Evolutionary conservation across 2,329 filamentous ascomycete species (phyloP).

Genomic region (Claviceps capensis): DNA sequence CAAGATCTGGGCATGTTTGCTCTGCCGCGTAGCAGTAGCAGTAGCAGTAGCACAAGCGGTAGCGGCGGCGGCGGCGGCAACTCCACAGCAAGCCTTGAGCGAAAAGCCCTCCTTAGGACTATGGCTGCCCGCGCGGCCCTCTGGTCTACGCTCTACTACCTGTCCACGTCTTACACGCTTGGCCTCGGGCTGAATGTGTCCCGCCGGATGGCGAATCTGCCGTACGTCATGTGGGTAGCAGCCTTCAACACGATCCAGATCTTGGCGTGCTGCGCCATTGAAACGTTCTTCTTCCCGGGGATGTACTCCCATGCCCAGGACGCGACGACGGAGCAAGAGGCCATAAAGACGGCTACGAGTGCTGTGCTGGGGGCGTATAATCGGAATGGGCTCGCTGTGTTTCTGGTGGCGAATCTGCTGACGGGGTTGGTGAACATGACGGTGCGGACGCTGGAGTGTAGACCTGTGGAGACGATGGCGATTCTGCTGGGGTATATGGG

Average conservation of each 20-base stretch:
- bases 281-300: constrained; percentile 64
- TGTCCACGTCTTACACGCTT: constrained; percentile 53
- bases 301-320: constrained; percentile 44
- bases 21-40: constrained; percentile 45
- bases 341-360: constrained; percentile 60
- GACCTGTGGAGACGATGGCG: constrained; percentile 50
- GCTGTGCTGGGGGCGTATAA: constrained; percentile 74
- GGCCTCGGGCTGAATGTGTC: constrained; percentile 69
- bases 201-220: constrained; percentile 78
- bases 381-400: constrained; percentile 72
- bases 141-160: constrained; percentile 58
- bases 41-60: constrained; percentile 23
- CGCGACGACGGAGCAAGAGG: constrained; percentile 45
- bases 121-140: constrained; percentile 50
- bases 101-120: constrained; percentile 45
- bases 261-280: constrained; percentile 61
- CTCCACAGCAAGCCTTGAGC: constrained; percentile 30
- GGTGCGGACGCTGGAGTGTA: constrained; percentile 64
- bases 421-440: constrained; percentile 85
- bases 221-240: constrained; percentile 86
- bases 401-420: constrained; percentile 75
- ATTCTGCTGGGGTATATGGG: constrained; percentile 63
- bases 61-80: constrained; percentile 31
- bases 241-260: constrained; percentile 83
- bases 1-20: constrained; percentile 71